Percentiles rank a stretch among this genome's conserved stretches.
Evolutionary conservation across 192 early-diverging fungal genomes (phyloP).

Genomic region (Coemansia sp.): DNA sequence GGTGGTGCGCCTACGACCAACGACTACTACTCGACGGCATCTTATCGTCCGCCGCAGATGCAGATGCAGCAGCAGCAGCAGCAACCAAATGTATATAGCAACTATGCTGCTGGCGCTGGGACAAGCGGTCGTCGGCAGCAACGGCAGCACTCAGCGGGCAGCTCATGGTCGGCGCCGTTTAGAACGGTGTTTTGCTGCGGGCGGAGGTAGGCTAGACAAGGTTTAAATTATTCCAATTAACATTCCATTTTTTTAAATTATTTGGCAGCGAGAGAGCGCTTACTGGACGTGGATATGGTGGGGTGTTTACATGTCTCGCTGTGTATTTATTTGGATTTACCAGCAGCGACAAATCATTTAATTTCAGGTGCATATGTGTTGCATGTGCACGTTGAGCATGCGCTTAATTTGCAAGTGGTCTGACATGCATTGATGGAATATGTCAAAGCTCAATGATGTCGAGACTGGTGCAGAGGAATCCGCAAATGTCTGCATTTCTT

Average conservation of each 20-base stretch:
- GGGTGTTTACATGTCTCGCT: too few relatives aligned
- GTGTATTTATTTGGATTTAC: too few relatives aligned
- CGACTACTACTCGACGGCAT: constrained; percentile 41
- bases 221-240: neutral
- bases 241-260: neutral
- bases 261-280: too few relatives aligned
- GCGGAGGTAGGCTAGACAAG: too few relatives aligned
- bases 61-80: neutral
- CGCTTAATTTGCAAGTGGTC: too few relatives aligned
- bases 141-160: constrained; percentile 1
- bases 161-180: constrained; percentile 22
- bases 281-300: too few relatives aligned
- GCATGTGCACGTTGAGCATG: too few relatives aligned
- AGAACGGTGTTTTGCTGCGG: constrained; percentile 29
- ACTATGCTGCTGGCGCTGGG: constrained; percentile 12
- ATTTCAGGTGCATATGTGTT: too few relatives aligned
- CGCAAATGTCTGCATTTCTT: neutral
- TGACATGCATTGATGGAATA: too few relatives aligned
- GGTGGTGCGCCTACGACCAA: constrained; percentile 20
- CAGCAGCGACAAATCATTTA: too few relatives aligned
- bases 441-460: too few relatives aligned
- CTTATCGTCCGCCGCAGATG: constrained; percentile 25
- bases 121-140: neutral
- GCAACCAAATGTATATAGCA: constrained; percentile 37
- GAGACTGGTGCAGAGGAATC: too few relatives aligned